Evolutionary conservation across 2,329 filamentous ascomycete genomes (phyloP).

Genomic region (Talaromyces funiculosus): DNA sequence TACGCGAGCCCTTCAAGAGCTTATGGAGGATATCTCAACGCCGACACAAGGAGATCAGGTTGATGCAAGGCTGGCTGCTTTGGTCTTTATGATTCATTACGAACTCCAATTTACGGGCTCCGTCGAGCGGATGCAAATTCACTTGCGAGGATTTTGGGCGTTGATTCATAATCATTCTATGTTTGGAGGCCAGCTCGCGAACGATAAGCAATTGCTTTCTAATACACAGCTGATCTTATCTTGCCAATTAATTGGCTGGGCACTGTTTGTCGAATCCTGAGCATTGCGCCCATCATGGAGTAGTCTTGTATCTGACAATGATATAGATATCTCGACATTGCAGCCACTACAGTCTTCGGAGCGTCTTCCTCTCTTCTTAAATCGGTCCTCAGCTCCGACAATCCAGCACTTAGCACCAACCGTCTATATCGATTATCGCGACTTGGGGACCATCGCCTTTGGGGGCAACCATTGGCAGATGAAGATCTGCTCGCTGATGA

Average conservation of each 20-base stretch:
- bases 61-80: conserved; percentile 6
- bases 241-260: conserved; percentile 6
- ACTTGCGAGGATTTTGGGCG: conserved; percentile 3
- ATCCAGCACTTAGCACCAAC: background rate
- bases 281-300: background rate
- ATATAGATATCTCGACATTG: conserved; percentile 1
- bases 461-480: background rate
- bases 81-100: conserved; percentile 4
- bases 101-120: background rate
- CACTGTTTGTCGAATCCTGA: conserved; percentile 1
- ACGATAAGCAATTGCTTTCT: background rate
- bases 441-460: background rate
- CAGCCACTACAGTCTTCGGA: conserved; percentile 2
- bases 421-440: background rate
- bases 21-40: background rate
- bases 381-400: background rate
- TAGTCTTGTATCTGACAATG: background rate
- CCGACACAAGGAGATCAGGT: background rate
- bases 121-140: background rate
- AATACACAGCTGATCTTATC: conserved; percentile 2
- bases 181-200: background rate
- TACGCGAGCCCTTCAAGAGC: background rate
- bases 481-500: background rate
- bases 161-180: background rate
- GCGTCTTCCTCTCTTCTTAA: background rate